A percentile compares a stretch with the other conserved stretches of the same genome.
These are phyloP conservation scores for Inga oerstediana DNA, from an alignment of 306 rosid genomes.

Conservation along the genomic window DNA sequence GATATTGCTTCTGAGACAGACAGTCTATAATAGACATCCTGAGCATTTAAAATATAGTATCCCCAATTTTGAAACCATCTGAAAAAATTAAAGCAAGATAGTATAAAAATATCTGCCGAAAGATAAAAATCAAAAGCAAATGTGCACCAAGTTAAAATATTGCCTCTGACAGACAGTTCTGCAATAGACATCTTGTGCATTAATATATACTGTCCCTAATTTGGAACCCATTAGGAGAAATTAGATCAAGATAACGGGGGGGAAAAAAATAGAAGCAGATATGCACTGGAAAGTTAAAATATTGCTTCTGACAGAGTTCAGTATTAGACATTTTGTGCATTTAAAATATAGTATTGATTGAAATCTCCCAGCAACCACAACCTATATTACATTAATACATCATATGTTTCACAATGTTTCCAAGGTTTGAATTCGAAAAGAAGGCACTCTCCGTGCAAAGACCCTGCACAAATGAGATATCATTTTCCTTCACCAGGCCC, in stretches of 20 bases:
- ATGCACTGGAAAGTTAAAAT: constrained; percentile 37
- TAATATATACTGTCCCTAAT: background rate
- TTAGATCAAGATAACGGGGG: background rate
- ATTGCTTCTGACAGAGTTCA: constrained; percentile 47
- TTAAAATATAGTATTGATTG: constrained; percentile 46
- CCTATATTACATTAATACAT: constrained; percentile 80
- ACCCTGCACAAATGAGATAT: constrained; percentile 48
- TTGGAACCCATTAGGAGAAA: background rate
- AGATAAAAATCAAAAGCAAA: constrained; percentile 30
- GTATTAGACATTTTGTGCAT: constrained; percentile 58
- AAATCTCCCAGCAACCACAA: constrained; percentile 62
- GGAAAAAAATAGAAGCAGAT: constrained; percentile 31
- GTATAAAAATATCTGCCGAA: background rate
- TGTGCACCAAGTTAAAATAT: constrained; percentile 41
- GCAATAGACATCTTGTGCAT: constrained; percentile 57
- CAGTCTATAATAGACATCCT: constrained; percentile 46
- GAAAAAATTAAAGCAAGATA: background rate
- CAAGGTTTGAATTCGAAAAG: constrained; percentile 41
- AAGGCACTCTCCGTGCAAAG: constrained; percentile 43
- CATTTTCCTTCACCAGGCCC: constrained; percentile 68
- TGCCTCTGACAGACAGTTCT: constrained; percentile 46
- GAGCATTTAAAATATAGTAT: constrained; percentile 46
- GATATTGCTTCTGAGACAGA: constrained; percentile 44
- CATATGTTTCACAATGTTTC: constrained; percentile 42
- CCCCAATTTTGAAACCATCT: background rate